Percentiles rank a stretch among this genome's conserved stretches.
phyloP scores from a whole-genome alignment of 495 filamentous ascomycete species.

The Podospora pseudoanserina region DNA sequence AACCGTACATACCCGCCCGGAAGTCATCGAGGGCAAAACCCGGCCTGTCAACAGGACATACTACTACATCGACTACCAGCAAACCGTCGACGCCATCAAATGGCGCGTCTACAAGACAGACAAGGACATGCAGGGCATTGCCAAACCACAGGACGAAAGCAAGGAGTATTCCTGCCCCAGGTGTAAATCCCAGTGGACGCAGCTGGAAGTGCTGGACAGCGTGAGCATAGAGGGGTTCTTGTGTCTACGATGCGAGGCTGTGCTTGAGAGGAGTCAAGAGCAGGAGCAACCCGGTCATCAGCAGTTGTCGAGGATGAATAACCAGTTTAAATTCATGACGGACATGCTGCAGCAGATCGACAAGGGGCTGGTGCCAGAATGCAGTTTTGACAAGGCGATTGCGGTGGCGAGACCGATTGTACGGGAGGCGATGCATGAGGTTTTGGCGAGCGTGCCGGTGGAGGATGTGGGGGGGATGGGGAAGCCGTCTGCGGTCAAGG shows the following conservation, averaged over 20 bases:
- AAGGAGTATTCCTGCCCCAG: slow-evolving; percentile 86
- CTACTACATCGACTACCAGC: slow-evolving; percentile 94
- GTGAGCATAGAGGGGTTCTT: slow-evolving; percentile 65
- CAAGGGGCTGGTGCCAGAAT: slow-evolving; percentile 72
- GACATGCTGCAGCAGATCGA: slow-evolving; percentile 86
- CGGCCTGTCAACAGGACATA: slow-evolving; percentile 82
- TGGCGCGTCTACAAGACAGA: slow-evolving; percentile 83
- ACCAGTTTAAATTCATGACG: slow-evolving; percentile 79
- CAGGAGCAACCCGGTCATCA: slow-evolving; percentile 71
- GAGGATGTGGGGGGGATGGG: slow-evolving; percentile 45
- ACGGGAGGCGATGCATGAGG: slow-evolving; percentile 58
- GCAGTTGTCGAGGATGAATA: slow-evolving; percentile 79
- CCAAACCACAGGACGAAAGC: slow-evolving; percentile 73
- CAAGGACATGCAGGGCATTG: slow-evolving; percentile 75
- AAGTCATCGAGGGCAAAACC: slow-evolving; percentile 73
- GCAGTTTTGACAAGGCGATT: slow-evolving; percentile 78
- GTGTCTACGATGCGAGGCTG: slow-evolving; percentile 74
- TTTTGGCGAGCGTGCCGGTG: slow-evolving; percentile 52
- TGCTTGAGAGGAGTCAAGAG: slow-evolving; percentile 66
- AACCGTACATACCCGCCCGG: slow-evolving; percentile 74
- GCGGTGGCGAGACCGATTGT: slow-evolving; percentile 56
- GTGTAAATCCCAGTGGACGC: slow-evolving; percentile 77
- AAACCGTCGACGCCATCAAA: slow-evolving; percentile 93
- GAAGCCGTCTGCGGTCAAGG: slow-evolving; percentile 67
- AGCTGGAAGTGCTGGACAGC: slow-evolving; percentile 78